Conservation (phyloP, 2,329 filamentous ascomycete species). For the Phialocephala subalpina region DNA sequence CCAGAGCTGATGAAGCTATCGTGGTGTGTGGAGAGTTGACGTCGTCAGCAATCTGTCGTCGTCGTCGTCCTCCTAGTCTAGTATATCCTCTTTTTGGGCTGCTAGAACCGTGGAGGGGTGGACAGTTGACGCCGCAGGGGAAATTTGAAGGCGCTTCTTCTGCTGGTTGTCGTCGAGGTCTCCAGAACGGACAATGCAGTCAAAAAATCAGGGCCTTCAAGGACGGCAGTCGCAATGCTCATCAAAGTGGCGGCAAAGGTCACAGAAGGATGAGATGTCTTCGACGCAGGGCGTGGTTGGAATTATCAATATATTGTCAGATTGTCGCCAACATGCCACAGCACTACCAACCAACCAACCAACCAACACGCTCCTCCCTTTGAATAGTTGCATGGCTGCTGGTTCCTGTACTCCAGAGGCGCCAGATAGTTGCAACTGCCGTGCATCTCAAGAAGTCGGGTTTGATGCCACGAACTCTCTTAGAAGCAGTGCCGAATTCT, state of each 20-base stretch:
- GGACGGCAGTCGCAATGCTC: not conserved
- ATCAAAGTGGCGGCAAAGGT: conserved; percentile 13
- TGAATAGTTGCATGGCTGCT: not conserved
- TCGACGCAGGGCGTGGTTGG: not conserved
- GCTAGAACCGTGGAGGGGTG: not conserved
- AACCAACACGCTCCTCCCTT: not conserved
- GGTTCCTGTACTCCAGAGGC: not conserved
- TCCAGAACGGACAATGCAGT: not conserved
- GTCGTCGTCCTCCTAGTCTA: conserved; percentile 6
- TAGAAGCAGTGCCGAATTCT: not conserved
- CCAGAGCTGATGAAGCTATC: conserved; percentile 22
- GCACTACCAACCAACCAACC: not conserved
- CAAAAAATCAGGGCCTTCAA: not conserved
- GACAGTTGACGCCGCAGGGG: conserved; percentile 3
- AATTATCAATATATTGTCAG: conserved; percentile 13
- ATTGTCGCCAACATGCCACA: conserved; percentile 6
- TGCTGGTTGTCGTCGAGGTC: conserved; percentile 7
- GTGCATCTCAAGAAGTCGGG: not conserved
- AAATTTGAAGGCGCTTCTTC: conserved; percentile 15
- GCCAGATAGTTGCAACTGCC: not conserved
- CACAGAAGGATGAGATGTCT: not conserved
- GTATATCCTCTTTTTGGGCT: conserved; percentile 1
- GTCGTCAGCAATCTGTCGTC: conserved; percentile 18
- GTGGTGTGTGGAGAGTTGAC: conserved; percentile 11
- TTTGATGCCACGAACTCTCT: not conserved